Percentiles rank a stretch among this genome's conserved stretches.
Conservation (phyloP, 116 monocot species). For the Phalaenopsis hybrid region DNA sequence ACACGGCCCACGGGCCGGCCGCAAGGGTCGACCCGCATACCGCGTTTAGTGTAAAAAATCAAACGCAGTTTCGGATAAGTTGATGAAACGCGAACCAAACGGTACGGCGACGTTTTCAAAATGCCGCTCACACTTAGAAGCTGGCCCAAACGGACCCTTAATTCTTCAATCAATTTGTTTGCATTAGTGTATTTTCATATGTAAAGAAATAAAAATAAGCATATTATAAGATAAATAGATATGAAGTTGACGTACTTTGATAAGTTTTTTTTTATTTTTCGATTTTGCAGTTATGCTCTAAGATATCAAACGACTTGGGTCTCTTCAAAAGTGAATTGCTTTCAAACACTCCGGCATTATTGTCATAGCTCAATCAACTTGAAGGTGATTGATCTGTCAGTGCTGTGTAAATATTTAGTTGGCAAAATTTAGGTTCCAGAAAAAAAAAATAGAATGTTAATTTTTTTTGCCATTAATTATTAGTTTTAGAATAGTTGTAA, state of each 20-base stretch:
- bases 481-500: not conserved
- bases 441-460: not conserved
- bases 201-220: too few species aligned
- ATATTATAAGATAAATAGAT: too few species aligned
- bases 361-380: constrained; percentile 17
- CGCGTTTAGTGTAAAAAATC: too few species aligned
- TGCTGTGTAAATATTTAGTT: not conserved
- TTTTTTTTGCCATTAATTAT: not conserved
- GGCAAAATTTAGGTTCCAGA: too few species aligned
- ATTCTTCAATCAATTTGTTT: not conserved
- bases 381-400: constrained; percentile 20
- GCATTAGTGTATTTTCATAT: not conserved
- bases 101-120: too few species aligned
- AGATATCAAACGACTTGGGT: constrained; percentile 44
- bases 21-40: too few species aligned
- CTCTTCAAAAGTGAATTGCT: constrained; percentile 30
- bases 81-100: too few species aligned
- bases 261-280: not conserved
- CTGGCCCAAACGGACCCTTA: not conserved
- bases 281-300: constrained; percentile 43
- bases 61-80: too few species aligned
- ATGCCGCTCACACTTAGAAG: too few species aligned
- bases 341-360: constrained; percentile 17
- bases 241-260: not conserved
- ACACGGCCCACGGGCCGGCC: too few species aligned